Evolutionary conservation across 176 grass and related monocot species (phyloP).

Genomic region (maize (Zea mays)): Zm-B73-REFERENCE-NAM-5.0 NC_050096.1:54900001-54900500

Average conservation of each 20-base stretch:
- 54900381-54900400: constrained; percentile 7
- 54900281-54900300: constrained; percentile 34
- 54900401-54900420: constrained; percentile 22
- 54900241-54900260: constrained; percentile 26
- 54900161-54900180: constrained; percentile 12
- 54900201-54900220: constrained; percentile 45
- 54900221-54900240: constrained; percentile 37
- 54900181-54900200: constrained; percentile 37
- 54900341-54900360: constrained; percentile 29
- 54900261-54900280: constrained; percentile 18
- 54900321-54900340: constrained; percentile 33
- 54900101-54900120: constrained; percentile 28
- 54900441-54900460: constrained; percentile 27
- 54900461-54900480: constrained; percentile 38
- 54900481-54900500: constrained; percentile 18
- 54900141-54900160: constrained; percentile 12
- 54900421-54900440: constrained; percentile 28
- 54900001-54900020: no score
- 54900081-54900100: constrained; percentile 9
- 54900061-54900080: constrained; percentile 16
- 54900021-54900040: no score
- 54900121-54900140: constrained; percentile 10
- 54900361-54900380: constrained; percentile 10
- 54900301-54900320: constrained; percentile 24
- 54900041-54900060: neutral